Base-by-base conservation (phyloP, 306 rosid genomes). In the Sphenostylis stenocarpa region DNA sequence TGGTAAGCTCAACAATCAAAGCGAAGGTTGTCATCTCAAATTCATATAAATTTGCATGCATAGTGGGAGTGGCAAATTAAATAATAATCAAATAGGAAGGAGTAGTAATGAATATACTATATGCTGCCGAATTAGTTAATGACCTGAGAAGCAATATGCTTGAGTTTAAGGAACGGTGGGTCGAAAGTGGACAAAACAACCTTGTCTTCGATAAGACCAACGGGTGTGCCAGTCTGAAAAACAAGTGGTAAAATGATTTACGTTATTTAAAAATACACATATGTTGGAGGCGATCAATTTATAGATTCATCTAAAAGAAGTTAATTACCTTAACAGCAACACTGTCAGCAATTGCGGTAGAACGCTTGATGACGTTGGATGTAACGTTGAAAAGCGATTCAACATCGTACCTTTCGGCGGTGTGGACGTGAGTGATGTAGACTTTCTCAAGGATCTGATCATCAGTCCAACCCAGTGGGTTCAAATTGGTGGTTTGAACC, bases 401-500 rank as follows among this genome's bases (percentile, higher is more conserved):
- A 24, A 84, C 87, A 11, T 86, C 85, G 31, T 77, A 78, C 75
- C 58, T 75, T 52, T 86, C 84, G 47, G 79, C 73, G 6, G 85
- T 41, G 51, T 77, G 84, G 75, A 86, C 87, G 56, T 82, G 85
- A 6, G 85, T 82, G 14, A 82, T 48, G 79, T 82, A 82, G 38
- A 82, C 85, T n/a, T 45, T 72, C 62, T 82, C 85, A 0, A 82
- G 75, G 36, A 82, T 72, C 70, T 77, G 72, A 6, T 82, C 85
- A 15, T 82, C 85, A 4, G 44, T 39, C 78, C 77, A 53, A 24
- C 65, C 23, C 24, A 82, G 66, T 14, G 85, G 85, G 60, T 67
- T 72, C 16, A 20, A 45, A 36, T 13, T 33, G 13, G 26, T 77
- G 7, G 56, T n/a, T 47, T 10, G 71, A 11, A 26, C 26, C 60